These are phyloP conservation scores for Blastobotrys raffinosifermentans DNA, from an alignment of 1,139 yeast genomes.

Conservation along the genomic window DNA sequence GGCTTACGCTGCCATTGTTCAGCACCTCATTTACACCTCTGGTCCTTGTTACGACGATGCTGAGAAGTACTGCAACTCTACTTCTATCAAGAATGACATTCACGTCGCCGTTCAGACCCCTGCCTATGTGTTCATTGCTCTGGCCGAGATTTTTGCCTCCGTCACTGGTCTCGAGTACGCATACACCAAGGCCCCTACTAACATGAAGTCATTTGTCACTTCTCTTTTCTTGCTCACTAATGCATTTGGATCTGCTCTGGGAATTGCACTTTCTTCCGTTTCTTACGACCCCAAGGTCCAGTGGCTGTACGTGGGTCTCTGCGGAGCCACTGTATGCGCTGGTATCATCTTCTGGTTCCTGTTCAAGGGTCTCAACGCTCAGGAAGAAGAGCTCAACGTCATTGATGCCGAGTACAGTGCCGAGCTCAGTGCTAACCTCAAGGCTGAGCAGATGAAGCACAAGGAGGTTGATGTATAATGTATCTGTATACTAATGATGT, in stretches of 20 bases:
- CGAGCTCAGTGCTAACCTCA: conserved; percentile 23
- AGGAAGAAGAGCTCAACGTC: conserved; percentile 57
- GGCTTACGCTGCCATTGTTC: conserved; percentile 77
- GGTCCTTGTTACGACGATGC: conserved; percentile 65
- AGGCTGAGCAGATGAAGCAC: too few species aligned
- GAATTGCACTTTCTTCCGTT: conserved; percentile 64
- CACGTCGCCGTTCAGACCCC: conserved; percentile 63
- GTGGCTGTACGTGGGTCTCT: conserved; percentile 62
- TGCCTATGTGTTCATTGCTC: conserved; percentile 54
- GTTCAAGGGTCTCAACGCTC: conserved; percentile 50
- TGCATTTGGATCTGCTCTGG: conserved; percentile 66
- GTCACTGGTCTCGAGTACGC: conserved; percentile 66
- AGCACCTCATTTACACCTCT: conserved; percentile 61
- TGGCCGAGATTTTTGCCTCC: conserved; percentile 60
- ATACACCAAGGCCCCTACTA: conserved; percentile 60
- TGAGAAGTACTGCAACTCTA: conserved; percentile 21
- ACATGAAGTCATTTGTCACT: conserved; percentile 63
- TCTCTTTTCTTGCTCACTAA: conserved; percentile 54
- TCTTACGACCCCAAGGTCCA: conserved; percentile 61
- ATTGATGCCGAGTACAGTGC: conserved; percentile 41
- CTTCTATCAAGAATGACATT: conserved; percentile 42
- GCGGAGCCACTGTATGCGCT: conserved; percentile 52
- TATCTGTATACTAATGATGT: too few species aligned
- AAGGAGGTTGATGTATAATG: too few species aligned
- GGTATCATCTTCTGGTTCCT: conserved; percentile 59